Evolutionary conservation across 2,329 filamentous ascomycete species (phyloP), one percentile per base, ranked within the genome.

Genomic region (Fusarium subglutinans): DNA sequence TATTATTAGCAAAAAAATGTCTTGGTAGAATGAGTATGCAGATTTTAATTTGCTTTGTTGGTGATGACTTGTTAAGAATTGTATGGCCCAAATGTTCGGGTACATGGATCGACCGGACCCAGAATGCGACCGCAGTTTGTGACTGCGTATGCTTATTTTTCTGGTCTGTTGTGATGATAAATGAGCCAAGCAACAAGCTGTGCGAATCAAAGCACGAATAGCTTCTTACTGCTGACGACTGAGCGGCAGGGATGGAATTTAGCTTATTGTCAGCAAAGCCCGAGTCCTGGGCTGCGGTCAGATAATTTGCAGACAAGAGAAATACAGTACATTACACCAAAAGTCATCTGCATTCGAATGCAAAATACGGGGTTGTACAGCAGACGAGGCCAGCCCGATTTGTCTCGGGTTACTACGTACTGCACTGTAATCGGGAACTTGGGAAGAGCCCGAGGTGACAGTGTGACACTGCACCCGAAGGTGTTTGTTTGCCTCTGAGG

Each of bases 301-400:
- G 67, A 59, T 15, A 40, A 17, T 26, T 26, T 26, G 33, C 2
- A 54, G 38, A 17, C n/a, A 10, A 26, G 38, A 30, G 33, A 35
- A 7, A 35, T 15, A 8, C 7, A 33, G 14, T 33, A 15, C 33
- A 35, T 15, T 14, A 28, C 38, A 30, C 35, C 26, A 58, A 33
- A 57, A 51, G 30, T 28, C 33, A 38, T 51, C 24, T 28, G 35
- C 43, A 37, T 38, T 28, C n/a, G 33, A 15, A 35, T 35, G 40
- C 24, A 12, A 30, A 44, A 70, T 70, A 70, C 67, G 66, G 66
- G 48, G 67, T 66, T 14, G 53, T 35, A 70, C 67, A 58, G 53
- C 66, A 70, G 30, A 35, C 33, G 18, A 55, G 66, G 43, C 38
- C 65, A 68, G 30, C n/a, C 48, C 18, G 38, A 55, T 50, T 33